A percentile compares a stretch with the other conserved stretches of the same genome.
Evolutionary conservation across 192 early-diverging fungal species (phyloP).

Genomic region (Coemansia sp.): DNA sequence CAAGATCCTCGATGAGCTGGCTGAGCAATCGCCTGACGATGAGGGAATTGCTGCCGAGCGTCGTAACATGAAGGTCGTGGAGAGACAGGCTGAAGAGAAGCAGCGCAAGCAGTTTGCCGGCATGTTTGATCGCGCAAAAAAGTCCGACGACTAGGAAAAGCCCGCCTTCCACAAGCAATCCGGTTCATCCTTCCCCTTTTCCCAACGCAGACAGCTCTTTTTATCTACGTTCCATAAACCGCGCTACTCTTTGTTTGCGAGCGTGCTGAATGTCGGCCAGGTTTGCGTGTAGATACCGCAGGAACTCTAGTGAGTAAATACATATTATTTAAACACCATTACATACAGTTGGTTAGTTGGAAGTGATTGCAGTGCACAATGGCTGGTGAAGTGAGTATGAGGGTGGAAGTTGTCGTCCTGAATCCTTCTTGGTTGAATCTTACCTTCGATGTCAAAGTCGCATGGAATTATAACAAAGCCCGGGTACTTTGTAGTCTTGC

Average conservation of each 20-base stretch:
- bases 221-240: background rate
- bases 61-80: constrained; percentile 31
- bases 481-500: constrained; percentile 20
- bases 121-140: constrained; percentile 50
- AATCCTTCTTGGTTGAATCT: background rate
- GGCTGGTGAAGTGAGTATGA: background rate
- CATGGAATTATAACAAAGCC: constrained; percentile 41
- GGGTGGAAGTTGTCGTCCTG: background rate
- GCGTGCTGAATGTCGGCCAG: constrained; percentile 14
- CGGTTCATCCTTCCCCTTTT: background rate
- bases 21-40: constrained; percentile 34
- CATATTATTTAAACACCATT: background rate
- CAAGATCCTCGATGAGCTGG: constrained; percentile 43
- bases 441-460: constrained; percentile 14
- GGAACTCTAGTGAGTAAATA: constrained; percentile 15
- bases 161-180: too few relatives aligned
- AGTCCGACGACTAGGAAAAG: background rate
- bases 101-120: constrained; percentile 47
- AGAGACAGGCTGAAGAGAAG: constrained; percentile 42
- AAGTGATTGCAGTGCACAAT: background rate
- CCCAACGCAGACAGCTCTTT: background rate
- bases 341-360: background rate
- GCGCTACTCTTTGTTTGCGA: background rate
- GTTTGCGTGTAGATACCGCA: constrained; percentile 20
- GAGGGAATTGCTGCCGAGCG: constrained; percentile 41